Evolutionary conservation across 805 yeast species (phyloP).

Genomic region (Teunomyces panamensis): DNA sequence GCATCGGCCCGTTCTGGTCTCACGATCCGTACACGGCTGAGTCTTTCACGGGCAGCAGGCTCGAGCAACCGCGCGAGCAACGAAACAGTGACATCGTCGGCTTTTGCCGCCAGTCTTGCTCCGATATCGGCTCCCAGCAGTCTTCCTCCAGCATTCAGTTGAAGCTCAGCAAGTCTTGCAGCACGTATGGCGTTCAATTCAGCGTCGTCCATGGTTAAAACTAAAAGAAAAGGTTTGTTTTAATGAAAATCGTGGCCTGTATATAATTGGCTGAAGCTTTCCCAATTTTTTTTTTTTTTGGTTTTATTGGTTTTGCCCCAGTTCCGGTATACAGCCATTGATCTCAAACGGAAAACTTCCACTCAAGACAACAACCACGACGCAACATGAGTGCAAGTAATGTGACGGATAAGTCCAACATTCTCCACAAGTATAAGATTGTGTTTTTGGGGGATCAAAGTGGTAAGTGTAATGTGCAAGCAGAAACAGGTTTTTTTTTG

Average conservation of each 20-base stretch:
- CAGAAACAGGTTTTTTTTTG: not conserved
- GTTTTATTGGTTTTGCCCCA: not conserved
- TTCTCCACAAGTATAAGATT: slow-evolving; percentile 72
- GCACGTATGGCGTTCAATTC: slow-evolving; percentile 89
- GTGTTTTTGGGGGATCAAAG: slow-evolving; percentile 97
- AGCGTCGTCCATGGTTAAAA: slow-evolving; percentile 66
- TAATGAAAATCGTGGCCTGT: not conserved
- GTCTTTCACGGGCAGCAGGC: slow-evolving; percentile 81
- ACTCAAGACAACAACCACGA: not conserved
- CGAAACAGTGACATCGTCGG: slow-evolving; percentile 40
- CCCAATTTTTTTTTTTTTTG: not conserved
- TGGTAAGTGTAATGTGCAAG: slow-evolving; percentile 39
- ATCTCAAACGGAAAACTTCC: not conserved
- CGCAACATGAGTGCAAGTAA: slow-evolving; percentile 5
- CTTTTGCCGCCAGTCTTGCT: slow-evolving; percentile 9
- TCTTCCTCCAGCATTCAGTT: slow-evolving; percentile 45
- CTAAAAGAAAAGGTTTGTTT: not conserved
- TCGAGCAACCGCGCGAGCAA: slow-evolving; percentile 69
- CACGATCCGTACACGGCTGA: slow-evolving; percentile 82
- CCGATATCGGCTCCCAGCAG: slow-evolving; percentile 8
- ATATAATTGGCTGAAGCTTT: not conserved
- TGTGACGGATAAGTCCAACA: slow-evolving; percentile 32
- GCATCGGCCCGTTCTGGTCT: slow-evolving; percentile 88
- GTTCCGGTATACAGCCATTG: not conserved
- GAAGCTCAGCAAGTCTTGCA: slow-evolving; percentile 86